Percentiles rank a stretch among this genome's conserved stretches.
These are phyloP conservation scores for Pleurotus eryngii DNA, from an alignment of 768 basidiomycete genomes.

Conservation along the genomic window DNA sequence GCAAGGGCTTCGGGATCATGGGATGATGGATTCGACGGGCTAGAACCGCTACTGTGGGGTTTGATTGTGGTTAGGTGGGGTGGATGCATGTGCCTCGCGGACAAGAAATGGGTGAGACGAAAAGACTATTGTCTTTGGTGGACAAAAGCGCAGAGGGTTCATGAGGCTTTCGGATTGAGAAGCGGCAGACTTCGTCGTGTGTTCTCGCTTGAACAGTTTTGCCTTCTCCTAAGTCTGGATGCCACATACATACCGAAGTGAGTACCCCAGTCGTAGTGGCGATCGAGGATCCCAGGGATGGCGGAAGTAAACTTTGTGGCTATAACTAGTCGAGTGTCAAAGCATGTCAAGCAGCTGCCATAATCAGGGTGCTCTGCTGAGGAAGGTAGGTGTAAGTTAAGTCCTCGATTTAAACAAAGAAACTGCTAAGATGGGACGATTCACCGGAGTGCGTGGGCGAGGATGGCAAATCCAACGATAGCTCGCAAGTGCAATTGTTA, in stretches of 20 bases:
- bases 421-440: too few species aligned
- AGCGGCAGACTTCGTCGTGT: too few species aligned
- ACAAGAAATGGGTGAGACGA: not conserved
- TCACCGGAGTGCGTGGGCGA: too few species aligned
- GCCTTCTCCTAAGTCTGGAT: too few species aligned
- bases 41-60: not conserved
- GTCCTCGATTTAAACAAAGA: too few species aligned
- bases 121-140: not conserved
- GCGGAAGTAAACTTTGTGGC: conserved; percentile 5
- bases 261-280: too few species aligned
- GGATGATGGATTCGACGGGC: not conserved
- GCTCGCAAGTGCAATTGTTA: too few species aligned
- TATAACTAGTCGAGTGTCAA: not conserved
- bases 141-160: not conserved
- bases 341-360: not conserved
- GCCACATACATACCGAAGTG: too few species aligned
- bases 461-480: too few species aligned
- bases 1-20: conserved; percentile 4
- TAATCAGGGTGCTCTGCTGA: not conserved
- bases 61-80: not conserved
- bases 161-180: too few species aligned
- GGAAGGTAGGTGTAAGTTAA: not conserved
- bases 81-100: too few species aligned
- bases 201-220: too few species aligned
- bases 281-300: not conserved